Base-by-base conservation (phyloP, 768 basidiomycete species). In the Ephemerocybe angulata region DNA sequence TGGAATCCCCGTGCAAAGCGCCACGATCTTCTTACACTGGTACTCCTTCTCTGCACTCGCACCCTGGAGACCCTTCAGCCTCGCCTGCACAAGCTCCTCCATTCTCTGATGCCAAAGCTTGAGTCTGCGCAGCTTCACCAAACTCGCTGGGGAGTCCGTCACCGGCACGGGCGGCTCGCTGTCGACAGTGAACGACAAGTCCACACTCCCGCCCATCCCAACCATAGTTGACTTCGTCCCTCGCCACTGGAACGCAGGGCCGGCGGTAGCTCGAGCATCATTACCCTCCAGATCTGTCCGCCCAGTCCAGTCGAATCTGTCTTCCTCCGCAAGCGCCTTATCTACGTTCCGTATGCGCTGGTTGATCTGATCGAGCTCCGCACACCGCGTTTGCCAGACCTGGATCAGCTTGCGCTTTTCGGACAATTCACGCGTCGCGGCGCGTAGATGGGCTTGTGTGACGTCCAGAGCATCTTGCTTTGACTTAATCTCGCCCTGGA, bases 391-490 rank as follows among this genome's bases (percentile, higher is more conserved):
- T 67, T 93, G 89, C 84, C 90, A 90, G 4, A 75, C 62, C 59
- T 87, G 83, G 33, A 96, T 86, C 62, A 92, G 88, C 63, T 86
- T 87, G 42, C 97, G 87, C 66, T 93, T 90, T 61, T 94, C 90
- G 0, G 93, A 87, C 21, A 99, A 83, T 61, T 93, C 88, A 52
- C 90, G 87, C 2, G 96, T 98, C 1, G 93, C 90, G 12, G 87
- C 87, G 25, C 90, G 87, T 11, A 99, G 83, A 60, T 94, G 88
- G 3, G 84, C 85, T 67, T 93, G 91, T 11, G 88, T 93, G 17
- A 88, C 82, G 57, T 93, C 91, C n/a, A 98, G 82, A 19, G 82
- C 77, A 59, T 93, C 91, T 69, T 93, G 87, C 67, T 97, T 98
- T 19, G 80, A 70, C 65, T 89, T 87, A 59, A 98, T 81, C 70